These are phyloP conservation scores for Ramaria sp. DNA, from an alignment of 768 basidiomycete genomes.

Conservation along the genomic window DNA sequence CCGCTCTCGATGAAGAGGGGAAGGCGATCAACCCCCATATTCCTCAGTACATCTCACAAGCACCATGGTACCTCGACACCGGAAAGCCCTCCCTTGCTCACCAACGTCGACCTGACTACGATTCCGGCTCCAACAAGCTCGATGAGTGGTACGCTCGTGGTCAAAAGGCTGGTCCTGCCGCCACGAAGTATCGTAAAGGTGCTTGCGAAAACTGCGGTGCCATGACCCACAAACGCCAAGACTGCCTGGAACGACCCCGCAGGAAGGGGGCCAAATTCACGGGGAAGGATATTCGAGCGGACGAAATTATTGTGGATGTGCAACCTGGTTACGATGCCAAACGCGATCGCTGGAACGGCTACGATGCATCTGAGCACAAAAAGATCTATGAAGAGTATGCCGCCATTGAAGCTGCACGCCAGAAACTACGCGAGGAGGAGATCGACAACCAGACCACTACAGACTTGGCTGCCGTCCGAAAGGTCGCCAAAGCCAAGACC, in stretches of 20 bases:
- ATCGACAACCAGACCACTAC: constrained; percentile 96
- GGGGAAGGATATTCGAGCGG: constrained; percentile 79
- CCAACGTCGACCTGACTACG: constrained; percentile 72
- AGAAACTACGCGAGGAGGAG: constrained; percentile 89
- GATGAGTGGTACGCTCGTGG: constrained; percentile 91
- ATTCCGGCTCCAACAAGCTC: constrained; percentile 48
- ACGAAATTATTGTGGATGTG: constrained; percentile 82
- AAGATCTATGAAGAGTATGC: constrained; percentile 88
- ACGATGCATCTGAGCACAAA: constrained; percentile 82
- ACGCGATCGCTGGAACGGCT: constrained; percentile 97
- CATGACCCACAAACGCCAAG: constrained; percentile 81
- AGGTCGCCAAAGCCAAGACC: constrained; percentile 84
- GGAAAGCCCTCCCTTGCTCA: constrained; percentile 90
- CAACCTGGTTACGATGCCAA: constrained; percentile 80
- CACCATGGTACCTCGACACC: constrained; percentile 94
- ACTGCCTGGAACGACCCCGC: constrained; percentile 93
- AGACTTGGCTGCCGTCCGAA: constrained; percentile 80
- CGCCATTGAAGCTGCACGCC: constrained; percentile 81
- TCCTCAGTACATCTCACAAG: constrained; percentile 90
- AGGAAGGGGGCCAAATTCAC: constrained; percentile 94
- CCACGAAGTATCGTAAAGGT: constrained; percentile 95
- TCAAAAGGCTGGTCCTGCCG: constrained; percentile 73
- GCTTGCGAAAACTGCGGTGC: constrained; percentile 99
- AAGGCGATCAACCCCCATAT: constrained; percentile 97
- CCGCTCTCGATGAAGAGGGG: constrained; percentile 91